phyloP scores from a whole-genome alignment of 257 asterid species.

The Gentiana dahurica region DNA sequence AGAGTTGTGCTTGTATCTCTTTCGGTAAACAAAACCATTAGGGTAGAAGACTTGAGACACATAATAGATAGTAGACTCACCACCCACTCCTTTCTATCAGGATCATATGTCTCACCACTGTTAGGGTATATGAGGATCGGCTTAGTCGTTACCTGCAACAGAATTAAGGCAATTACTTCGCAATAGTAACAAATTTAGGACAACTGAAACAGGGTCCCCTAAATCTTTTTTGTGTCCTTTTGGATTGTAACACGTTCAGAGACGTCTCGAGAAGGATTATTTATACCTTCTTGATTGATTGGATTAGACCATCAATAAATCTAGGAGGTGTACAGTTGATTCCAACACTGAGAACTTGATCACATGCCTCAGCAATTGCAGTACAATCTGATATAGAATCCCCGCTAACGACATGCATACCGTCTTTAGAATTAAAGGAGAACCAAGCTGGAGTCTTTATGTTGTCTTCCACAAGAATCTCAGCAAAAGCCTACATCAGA shows the following conservation, averaged over 20 bases:
- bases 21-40: no score
- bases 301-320: conserved; percentile 49
- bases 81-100: conserved; percentile 66
- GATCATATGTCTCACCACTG: conserved; percentile 82
- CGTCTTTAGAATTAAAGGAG: conserved; percentile 65
- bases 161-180: not conserved
- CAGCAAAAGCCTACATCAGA: conserved; percentile 46
- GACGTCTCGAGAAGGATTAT: not conserved
- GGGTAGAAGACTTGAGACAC: no score
- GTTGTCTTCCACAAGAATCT: conserved; percentile 59
- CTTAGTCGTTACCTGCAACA: conserved; percentile 49
- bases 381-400: conserved; percentile 60
- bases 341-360: conserved; percentile 49
- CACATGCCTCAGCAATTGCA: conserved; percentile 43
- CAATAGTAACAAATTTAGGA: not conserved
- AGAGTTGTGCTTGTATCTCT: no score
- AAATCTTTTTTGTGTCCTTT: not conserved
- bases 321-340: conserved; percentile 84
- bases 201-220: not conserved
- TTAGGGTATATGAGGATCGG: conserved; percentile 77
- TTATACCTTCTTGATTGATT: conserved; percentile 40
- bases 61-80: conserved; percentile 25
- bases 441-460: conserved; percentile 59
- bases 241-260: not conserved
- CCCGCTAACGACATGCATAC: conserved; percentile 46